phyloP scores from a whole-genome alignment of 805 yeast genomes.

The Metschnikowia reukaufii region DNA sequence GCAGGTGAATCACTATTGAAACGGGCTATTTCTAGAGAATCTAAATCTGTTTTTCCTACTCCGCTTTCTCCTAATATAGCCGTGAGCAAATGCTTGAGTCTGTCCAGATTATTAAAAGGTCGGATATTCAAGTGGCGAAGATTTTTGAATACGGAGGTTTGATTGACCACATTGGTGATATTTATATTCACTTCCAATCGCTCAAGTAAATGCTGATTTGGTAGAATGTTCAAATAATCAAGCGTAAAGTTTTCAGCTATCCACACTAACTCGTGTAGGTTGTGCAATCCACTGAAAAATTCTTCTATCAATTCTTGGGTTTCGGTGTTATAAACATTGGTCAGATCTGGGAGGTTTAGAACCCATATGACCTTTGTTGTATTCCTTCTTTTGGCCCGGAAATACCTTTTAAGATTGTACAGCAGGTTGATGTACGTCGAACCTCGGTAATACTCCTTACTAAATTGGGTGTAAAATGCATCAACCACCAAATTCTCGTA shows the following conservation, averaged over 20 bases:
- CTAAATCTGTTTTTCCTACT: constrained; percentile 4
- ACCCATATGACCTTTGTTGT: constrained; percentile 32
- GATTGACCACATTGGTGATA: constrained; percentile 20
- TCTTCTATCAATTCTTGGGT: constrained; percentile 25
- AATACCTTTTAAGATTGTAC: constrained; percentile 40
- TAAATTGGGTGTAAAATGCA: constrained; percentile 36
- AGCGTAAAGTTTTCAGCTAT: constrained; percentile 30
- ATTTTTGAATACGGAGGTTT: neutral
- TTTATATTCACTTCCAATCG: constrained; percentile 33
- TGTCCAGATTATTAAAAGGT: constrained; percentile 32
- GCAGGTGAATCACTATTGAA: constrained; percentile 12
- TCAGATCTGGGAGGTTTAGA: constrained; percentile 42
- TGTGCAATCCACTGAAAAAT: constrained; percentile 27
- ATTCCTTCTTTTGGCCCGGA: neutral
- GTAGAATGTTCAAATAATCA: constrained; percentile 30
- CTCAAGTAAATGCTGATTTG: constrained; percentile 26
- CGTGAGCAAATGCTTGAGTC: constrained; percentile 23
- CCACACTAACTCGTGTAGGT: constrained; percentile 35
- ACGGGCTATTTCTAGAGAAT: constrained; percentile 23
- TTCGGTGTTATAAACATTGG: constrained; percentile 35
- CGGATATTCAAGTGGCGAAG: constrained; percentile 33
- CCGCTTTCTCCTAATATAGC: neutral
- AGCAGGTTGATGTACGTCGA: constrained; percentile 37
- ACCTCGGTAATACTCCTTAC: constrained; percentile 23
- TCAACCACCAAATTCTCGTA: constrained; percentile 42